phyloP scores from a whole-genome alignment of 2,329 filamentous ascomycete species.

The Cercospora janseana region DNA sequence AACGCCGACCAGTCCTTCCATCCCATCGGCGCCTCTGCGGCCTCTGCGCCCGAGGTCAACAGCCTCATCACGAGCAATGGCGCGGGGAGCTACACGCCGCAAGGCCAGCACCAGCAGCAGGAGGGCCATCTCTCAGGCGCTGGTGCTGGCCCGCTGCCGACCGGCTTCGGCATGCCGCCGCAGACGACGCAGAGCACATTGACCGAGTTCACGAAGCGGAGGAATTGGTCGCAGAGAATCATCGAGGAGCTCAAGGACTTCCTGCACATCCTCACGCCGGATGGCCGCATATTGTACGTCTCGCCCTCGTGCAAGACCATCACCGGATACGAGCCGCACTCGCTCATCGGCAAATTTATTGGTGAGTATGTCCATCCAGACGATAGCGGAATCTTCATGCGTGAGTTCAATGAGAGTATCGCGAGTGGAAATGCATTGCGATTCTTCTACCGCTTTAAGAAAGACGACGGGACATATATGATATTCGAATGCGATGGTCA shows the following conservation, averaged over 20 bases:
- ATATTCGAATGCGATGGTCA: slow-evolving; percentile 94
- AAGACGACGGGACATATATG: slow-evolving; percentile 68
- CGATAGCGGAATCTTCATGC: slow-evolving; percentile 76
- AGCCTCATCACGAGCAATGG: slow-evolving; percentile 29
- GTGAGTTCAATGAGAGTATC: slow-evolving; percentile 87
- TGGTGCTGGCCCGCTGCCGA: slow-evolving; percentile 56
- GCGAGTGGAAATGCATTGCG: slow-evolving; percentile 74
- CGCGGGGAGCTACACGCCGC: slow-evolving; percentile 19
- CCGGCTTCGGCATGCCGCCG: slow-evolving; percentile 51
- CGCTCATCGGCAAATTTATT: slow-evolving; percentile 72
- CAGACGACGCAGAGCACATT: slow-evolving; percentile 53
- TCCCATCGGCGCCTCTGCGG: slow-evolving; percentile 26
- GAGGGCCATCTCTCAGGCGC: slow-evolving; percentile 40
- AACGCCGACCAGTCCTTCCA: slow-evolving; percentile 29
- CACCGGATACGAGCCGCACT: slow-evolving; percentile 70
- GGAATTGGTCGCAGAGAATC: slow-evolving; percentile 83
- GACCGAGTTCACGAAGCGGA: slow-evolving; percentile 64
- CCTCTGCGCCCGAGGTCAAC: slow-evolving; percentile 21
- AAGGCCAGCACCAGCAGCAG: slow-evolving; percentile 34
- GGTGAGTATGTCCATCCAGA: slow-evolving; percentile 82
- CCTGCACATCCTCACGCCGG: slow-evolving; percentile 79
- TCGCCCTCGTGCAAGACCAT: slow-evolving; percentile 73
- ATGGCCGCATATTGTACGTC: slow-evolving; percentile 81
- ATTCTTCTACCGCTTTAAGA: slow-evolving; percentile 81
- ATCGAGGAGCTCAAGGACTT: slow-evolving; percentile 88